These are phyloP conservation scores for Suhomyces kilbournensis DNA, from an alignment of 805 yeast genomes.

Conservation along the genomic window DNA sequence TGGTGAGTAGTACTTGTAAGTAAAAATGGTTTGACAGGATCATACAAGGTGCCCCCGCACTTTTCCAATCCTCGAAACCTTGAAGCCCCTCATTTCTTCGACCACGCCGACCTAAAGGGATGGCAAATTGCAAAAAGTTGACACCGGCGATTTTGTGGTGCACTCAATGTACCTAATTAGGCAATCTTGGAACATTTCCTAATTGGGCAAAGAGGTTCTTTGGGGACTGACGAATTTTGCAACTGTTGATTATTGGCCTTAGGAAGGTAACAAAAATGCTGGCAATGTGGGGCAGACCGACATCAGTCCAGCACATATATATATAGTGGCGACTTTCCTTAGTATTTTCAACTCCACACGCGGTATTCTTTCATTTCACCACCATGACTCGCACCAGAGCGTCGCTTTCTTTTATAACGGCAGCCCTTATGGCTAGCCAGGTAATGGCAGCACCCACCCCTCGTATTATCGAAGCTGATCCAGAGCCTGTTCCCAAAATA, in stretches of 20 bases:
- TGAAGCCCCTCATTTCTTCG: background rate
- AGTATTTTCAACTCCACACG: background rate
- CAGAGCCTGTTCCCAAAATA: background rate
- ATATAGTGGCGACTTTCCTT: background rate
- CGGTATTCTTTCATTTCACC: background rate
- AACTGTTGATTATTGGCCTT: background rate
- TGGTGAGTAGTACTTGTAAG: background rate
- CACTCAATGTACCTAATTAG: background rate
- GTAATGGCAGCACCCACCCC: background rate
- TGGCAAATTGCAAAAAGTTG: background rate
- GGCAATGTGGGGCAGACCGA: background rate
- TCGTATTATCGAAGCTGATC: background rate
- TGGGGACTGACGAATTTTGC: background rate
- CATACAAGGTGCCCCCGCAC: background rate
- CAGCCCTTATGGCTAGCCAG: background rate
- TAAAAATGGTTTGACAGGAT: background rate
- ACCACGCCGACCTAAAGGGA: background rate
- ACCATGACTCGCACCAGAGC: background rate
- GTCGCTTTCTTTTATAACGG: background rate
- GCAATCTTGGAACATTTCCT: background rate
- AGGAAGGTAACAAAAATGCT: background rate
- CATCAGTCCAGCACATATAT: background rate
- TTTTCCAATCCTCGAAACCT: background rate
- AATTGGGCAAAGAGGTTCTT: constrained; percentile 1
- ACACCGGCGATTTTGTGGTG: background rate